A percentile compares a stretch with the other conserved stretches of the same genome.
phyloP scores from a whole-genome alignment of 192 early-diverging fungal genomes.

The Mortierella alpina region DNA sequence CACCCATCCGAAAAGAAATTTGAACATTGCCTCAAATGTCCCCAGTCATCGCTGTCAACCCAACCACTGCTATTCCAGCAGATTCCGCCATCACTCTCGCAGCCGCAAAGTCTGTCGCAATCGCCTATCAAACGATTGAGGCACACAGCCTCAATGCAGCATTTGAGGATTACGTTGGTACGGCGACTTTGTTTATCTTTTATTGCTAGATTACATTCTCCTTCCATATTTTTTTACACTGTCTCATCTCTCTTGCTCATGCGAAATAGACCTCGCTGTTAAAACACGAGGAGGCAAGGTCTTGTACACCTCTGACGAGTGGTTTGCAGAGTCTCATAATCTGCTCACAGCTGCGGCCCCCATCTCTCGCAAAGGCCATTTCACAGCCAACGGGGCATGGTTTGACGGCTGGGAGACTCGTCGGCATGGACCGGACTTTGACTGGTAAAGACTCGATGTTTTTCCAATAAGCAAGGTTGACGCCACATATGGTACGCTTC shows the following conservation, averaged over 20 bases:
- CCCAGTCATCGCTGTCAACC: conserved; percentile 1
- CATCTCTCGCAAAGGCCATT: conserved; percentile 66
- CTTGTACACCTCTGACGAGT: conserved; percentile 88
- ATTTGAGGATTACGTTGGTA: conserved; percentile 38
- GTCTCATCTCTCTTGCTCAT: neutral
- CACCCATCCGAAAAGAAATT: conserved; percentile 41
- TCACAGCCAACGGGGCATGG: conserved; percentile 77
- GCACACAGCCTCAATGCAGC: conserved; percentile 5
- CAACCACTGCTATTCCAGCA: conserved; percentile 12
- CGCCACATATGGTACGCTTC: neutral
- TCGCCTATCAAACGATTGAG: conserved; percentile 19
- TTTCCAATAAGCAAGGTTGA: too few relatives aligned
- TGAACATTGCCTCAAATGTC: conserved; percentile 35
- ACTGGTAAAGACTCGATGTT: conserved; percentile 67
- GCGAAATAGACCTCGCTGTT: conserved; percentile 76
- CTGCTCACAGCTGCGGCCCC: conserved; percentile 80
- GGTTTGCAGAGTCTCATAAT: conserved; percentile 88
- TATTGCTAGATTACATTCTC: neutral
- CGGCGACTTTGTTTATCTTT: neutral
- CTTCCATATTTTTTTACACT: neutral
- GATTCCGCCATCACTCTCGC: neutral
- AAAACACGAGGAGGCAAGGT: conserved; percentile 75
- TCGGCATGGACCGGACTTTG: conserved; percentile 86
- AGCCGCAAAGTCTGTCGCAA: conserved; percentile 1
- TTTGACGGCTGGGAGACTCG: conserved; percentile 96